Evolutionary conservation across 192 early-diverging fungal species (phyloP).

Genomic region (Coemansia sp.): DNA sequence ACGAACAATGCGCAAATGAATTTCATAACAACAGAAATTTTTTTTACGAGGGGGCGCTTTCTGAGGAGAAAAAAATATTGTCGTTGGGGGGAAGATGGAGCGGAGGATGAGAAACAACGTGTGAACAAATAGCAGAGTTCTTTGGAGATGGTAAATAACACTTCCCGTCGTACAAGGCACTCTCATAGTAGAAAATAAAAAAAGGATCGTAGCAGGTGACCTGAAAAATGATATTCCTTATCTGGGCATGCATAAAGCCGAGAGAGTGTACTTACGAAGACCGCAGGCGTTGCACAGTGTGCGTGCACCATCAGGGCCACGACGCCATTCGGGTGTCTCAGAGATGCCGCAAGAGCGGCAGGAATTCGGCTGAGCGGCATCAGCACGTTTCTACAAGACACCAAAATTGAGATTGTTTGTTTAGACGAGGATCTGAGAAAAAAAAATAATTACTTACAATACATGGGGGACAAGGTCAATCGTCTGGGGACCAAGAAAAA

Average conservation of each 20-base stretch:
- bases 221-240: background rate
- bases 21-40: background rate
- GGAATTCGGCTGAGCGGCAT: conserved; percentile 65
- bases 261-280: conserved; percentile 64
- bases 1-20: background rate
- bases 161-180: background rate
- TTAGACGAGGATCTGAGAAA: background rate
- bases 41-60: background rate
- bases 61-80: background rate
- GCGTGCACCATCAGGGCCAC: conserved; percentile 87
- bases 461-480: background rate
- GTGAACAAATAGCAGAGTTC: background rate
- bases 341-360: conserved; percentile 81
- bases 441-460: background rate
- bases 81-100: background rate
- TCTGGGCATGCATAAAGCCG: background rate
- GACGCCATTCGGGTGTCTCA: conserved; percentile 93
- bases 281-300: conserved; percentile 97
- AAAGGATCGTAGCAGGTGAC: background rate
- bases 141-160: background rate
- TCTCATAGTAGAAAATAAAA: background rate
- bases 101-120: background rate
- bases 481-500: conserved; percentile 10
- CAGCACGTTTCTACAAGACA: conserved; percentile 44
- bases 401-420: background rate